phyloP scores from a whole-genome alignment of 768 basidiomycete species.

The Wakefieldia striispora region DNA sequence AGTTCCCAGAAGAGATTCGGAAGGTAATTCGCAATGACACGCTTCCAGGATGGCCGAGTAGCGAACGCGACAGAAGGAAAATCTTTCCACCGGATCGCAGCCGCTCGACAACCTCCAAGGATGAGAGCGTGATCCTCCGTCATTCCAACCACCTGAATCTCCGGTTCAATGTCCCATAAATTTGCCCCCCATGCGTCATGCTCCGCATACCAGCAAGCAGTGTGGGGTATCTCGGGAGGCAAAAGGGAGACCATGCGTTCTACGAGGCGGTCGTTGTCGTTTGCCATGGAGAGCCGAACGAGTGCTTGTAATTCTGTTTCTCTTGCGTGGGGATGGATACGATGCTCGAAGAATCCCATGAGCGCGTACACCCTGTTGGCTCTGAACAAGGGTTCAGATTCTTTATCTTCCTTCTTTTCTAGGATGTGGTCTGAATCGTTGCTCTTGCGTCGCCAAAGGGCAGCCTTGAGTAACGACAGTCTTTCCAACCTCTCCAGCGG shows the following conservation, averaged over 20 bases:
- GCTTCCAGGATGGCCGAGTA: constrained; percentile 9
- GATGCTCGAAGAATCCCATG: constrained; percentile 28
- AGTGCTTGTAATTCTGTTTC: constrained; percentile 23
- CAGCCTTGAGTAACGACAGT: constrained; percentile 17
- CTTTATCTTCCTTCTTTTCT: background rate
- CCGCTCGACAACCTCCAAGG: constrained; percentile 24
- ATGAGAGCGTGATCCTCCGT: constrained; percentile 15
- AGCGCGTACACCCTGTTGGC: constrained; percentile 27
- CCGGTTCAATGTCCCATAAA: constrained; percentile 21
- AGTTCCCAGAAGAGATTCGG: constrained; percentile 9
- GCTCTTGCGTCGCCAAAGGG: constrained; percentile 25
- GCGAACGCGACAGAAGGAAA: constrained; percentile 21
- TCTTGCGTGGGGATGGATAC: constrained; percentile 13
- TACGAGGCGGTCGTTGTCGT: constrained; percentile 20
- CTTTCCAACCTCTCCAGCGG: constrained; percentile 25
- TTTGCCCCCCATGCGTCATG: constrained; percentile 14
- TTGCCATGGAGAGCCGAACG: constrained; percentile 23
- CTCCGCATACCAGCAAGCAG: constrained; percentile 21
- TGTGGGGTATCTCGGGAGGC: background rate
- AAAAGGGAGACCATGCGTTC: constrained; percentile 25
- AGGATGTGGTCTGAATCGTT: background rate
- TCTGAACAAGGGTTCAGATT: background rate
- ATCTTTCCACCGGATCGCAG: constrained; percentile 22
- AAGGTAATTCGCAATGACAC: constrained; percentile 2
- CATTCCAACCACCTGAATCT: constrained; percentile 19